Base-by-base conservation (phyloP, 257 asterid species). In the Fraxinus americana region DNA sequence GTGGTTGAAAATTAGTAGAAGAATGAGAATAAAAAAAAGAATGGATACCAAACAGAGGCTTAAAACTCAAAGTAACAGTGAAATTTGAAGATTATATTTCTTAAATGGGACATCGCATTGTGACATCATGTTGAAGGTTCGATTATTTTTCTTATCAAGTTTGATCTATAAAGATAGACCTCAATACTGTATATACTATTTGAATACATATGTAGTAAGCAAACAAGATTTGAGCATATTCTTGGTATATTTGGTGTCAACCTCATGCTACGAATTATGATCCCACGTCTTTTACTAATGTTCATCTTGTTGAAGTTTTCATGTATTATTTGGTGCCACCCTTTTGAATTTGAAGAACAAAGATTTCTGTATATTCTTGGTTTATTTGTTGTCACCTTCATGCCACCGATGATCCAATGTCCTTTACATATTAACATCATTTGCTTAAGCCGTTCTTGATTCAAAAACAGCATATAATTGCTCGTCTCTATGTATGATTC, bases 301-400 rank as follows among this genome's bases (percentile, higher is more conserved):
- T 8, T 50, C 59, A 19, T 5, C 23, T 52, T 52, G 63, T 19
- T 54, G 25, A 54, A 19, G 7, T 17, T 54, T 16, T 54, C 25
- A 1, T 54, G 21, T 17, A 16, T 54, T 59, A 59, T 59, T 59
- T 21, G 67, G 67, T 59, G 32, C 21, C 67, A 59, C 16, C 67
- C 67, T 21, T 4, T 59, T 23, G 30, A 59, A 59, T 5, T 59
- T 59, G 67, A 59, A 59, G 14, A 59, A 14, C 32, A 59, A 21
- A n/a, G 30, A 59, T n/a, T 59, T 23, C 4, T 21, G 25, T 7
- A 59, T 59, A 16, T 52, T 19, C 63, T 19, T 52, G 25, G 8
- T 52, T 59, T 59, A 59, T 59, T 59, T 59, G 30, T 32, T 59
- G 67, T 59, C 67, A 59, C 67, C 29, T 59, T 59, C 67, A 59